Base-by-base conservation (phyloP, 1,284 basidiomycete species). In the Ustilago lituana region DNA sequence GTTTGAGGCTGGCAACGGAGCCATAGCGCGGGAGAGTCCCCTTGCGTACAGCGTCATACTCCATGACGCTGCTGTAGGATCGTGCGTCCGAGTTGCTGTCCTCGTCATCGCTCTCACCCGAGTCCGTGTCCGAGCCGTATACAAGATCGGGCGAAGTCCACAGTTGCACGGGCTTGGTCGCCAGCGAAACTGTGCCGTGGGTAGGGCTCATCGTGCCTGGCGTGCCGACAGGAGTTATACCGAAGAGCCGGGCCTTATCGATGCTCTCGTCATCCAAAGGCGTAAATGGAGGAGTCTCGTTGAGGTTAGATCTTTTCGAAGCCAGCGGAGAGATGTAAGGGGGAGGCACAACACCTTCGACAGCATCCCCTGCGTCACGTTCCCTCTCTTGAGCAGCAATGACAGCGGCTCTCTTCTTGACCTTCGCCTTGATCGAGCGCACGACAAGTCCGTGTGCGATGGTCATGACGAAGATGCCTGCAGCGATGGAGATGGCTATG, bases 391-490 rank as follows among this genome's bases (percentile, higher is more conserved):
- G 58, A 29, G 58, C 58, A 15, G 61, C 61, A 35, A 62, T 48
- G 46, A 50, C 51, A 15, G 68, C 66, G 23, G 55, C 46, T 6
- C 61, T 47, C 52, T 63, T 63, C 59, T 71, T 69, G 44, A 62
- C 52, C 37, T 70, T 56, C 0, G 58, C 60, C 60, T 66, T 65
- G 66, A 73, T 57, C 19, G 52, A 58, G 10, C 70, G 60, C 14
- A 66, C 61, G 29, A 73, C 56, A 38, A 69, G 52, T 19, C 68
- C 76, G 31, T 77, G 71, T 3, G 70, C 54, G 39, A 77, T 63
- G 35, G 70, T 61, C 63, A 74, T 66, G 49, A 69, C 27, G 22
- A 77, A 73, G 46, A 76, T 37, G 23, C 71, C 76, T 2, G 46
- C 61, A 14, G 71, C 67, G 15, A 58, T 40, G 10, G 76, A 53